Evolutionary conservation across 1,139 yeast genomes (phyloP).

Genomic region (Pichia sp.): DNA sequence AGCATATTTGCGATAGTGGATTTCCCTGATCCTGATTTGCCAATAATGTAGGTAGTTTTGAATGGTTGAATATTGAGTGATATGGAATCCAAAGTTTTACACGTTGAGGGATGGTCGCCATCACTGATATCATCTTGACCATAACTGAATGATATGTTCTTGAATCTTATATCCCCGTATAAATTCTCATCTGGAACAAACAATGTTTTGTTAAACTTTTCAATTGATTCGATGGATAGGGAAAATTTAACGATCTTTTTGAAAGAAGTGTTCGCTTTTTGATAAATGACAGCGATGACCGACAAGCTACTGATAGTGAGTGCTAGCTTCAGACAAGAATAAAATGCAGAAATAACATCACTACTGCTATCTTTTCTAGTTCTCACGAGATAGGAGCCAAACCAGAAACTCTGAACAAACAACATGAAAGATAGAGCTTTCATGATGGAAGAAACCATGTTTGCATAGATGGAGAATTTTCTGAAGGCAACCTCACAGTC

Average conservation of each 20-base stretch:
- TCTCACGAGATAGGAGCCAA: slow-evolving; percentile 65
- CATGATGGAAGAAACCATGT: slow-evolving; percentile 55
- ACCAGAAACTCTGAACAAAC: slow-evolving; percentile 92
- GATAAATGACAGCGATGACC: slow-evolving; percentile 50
- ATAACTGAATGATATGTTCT: slow-evolving; percentile 56
- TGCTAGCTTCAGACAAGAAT: slow-evolving; percentile 71
- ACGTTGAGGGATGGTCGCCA: not conserved
- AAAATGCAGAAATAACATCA: slow-evolving; percentile 74
- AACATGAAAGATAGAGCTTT: slow-evolving; percentile 58
- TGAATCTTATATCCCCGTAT: slow-evolving; percentile 46
- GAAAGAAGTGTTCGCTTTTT: slow-evolving; percentile 62
- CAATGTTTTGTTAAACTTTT: slow-evolving; percentile 14
- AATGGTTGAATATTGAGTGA: slow-evolving; percentile 43
- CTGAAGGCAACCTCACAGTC: slow-evolving; percentile 47
- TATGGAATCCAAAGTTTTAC: slow-evolving; percentile 38
- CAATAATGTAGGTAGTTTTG: slow-evolving; percentile 60
- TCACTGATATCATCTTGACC: slow-evolving; percentile 39
- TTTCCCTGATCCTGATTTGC: slow-evolving; percentile 89
- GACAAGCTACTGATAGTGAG: slow-evolving; percentile 50
- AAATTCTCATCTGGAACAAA: slow-evolving; percentile 20
- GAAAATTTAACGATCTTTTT: slow-evolving; percentile 36
- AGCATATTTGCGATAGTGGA: slow-evolving; percentile 70
- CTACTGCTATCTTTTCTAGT: slow-evolving; percentile 49
- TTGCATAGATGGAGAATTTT: slow-evolving; percentile 44
- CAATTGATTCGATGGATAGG: slow-evolving; percentile 16